phyloP scores from a whole-genome alignment of 2,329 filamentous ascomycete species.

The Penicillium olsonii region DNA sequence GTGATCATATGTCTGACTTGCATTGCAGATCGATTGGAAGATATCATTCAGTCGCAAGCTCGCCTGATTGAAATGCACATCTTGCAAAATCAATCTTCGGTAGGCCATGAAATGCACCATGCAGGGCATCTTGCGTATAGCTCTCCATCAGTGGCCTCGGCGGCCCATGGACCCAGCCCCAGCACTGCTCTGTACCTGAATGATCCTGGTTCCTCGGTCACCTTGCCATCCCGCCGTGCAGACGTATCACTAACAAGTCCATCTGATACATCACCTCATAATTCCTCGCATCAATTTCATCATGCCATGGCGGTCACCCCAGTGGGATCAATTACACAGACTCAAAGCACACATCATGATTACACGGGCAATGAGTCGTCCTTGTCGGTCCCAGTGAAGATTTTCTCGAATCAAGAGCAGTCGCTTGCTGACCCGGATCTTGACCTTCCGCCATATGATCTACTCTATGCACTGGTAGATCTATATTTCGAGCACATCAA shows the following conservation, averaged over 20 bases:
- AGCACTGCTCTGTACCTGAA: constrained; percentile 64
- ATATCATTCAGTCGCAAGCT: constrained; percentile 65
- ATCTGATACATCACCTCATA: constrained; percentile 35
- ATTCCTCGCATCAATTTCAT: constrained; percentile 24
- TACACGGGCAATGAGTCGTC: constrained; percentile 52
- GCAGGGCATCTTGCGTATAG: constrained; percentile 33
- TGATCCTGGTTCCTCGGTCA: constrained; percentile 55
- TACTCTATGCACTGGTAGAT: constrained; percentile 71
- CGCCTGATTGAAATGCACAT: constrained; percentile 65
- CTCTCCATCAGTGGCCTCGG: constrained; percentile 56
- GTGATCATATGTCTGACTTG: neutral
- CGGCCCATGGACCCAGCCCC: constrained; percentile 55
- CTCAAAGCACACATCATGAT: constrained; percentile 28
- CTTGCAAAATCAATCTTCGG: constrained; percentile 35
- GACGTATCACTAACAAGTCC: constrained; percentile 44
- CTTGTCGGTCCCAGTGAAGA: constrained; percentile 61
- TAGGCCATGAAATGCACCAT: constrained; percentile 28
- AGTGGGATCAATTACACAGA: constrained; percentile 24
- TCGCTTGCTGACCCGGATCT: constrained; percentile 56
- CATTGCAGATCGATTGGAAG: constrained; percentile 63
- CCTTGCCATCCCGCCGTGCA: constrained; percentile 49
- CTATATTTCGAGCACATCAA: constrained; percentile 80
- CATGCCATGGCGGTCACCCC: constrained; percentile 22
- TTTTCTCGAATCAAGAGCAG: constrained; percentile 53
- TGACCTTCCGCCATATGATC: constrained; percentile 72